Evolutionary conservation across 2,329 filamentous ascomycete genomes (phyloP).

Genomic region (Periconia digitata): DNA sequence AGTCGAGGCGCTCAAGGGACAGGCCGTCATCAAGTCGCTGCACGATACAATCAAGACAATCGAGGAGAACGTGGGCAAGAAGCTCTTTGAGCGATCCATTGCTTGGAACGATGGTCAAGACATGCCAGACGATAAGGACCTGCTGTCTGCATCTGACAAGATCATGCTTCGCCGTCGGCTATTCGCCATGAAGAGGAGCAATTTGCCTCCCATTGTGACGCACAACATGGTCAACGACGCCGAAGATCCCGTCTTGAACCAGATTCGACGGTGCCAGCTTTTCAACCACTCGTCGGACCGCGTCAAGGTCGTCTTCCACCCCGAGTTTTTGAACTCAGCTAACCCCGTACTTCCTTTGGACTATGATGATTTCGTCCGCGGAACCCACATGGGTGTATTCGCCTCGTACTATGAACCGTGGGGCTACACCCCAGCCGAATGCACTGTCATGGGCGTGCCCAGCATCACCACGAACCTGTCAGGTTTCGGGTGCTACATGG

Average conservation of each 20-base stretch:
- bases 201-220: constrained; percentile 90
- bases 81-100: constrained; percentile 91
- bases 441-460: constrained; percentile 97
- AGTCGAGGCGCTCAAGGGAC: constrained; percentile 92
- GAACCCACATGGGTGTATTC: constrained; percentile 94
- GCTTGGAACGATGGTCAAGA: constrained; percentile 94
- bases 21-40: constrained; percentile 95
- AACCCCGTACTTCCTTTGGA: constrained; percentile 95
- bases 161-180: constrained; percentile 87
- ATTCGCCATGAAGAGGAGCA: constrained; percentile 94
- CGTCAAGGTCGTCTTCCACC: constrained; percentile 97
- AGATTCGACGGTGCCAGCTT: constrained; percentile 91
- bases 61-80: constrained; percentile 86
- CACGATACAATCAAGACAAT: constrained; percentile 92
- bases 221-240: constrained; percentile 97
- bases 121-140: constrained; percentile 93
- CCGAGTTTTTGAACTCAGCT: constrained; percentile 93
- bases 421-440: constrained; percentile 98
- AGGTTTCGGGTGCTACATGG: constrained; percentile 99
- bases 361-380: constrained; percentile 97
- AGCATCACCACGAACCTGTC: constrained; percentile 98
- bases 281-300: constrained; percentile 96
- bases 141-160: constrained; percentile 88
- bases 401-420: constrained; percentile 98
- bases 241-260: constrained; percentile 93